These are phyloP conservation scores for Tolypocladium pustulatum DNA, from an alignment of 2,329 filamentous ascomycete species.

Conservation along the genomic window DNA sequence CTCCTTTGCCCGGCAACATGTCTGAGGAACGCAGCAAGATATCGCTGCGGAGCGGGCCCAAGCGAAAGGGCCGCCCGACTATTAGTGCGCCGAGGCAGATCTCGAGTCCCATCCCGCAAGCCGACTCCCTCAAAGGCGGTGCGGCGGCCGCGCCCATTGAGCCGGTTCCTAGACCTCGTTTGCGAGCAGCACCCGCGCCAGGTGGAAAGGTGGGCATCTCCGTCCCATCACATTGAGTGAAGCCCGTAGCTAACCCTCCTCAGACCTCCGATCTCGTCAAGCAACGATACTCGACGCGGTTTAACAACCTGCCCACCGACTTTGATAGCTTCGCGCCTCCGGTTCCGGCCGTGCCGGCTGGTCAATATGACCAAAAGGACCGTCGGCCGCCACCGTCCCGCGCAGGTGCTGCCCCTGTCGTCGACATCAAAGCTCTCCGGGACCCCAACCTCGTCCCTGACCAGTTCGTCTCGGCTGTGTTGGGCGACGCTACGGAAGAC, in stretches of 20 bases:
- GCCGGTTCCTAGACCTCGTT: slow-evolving; percentile 25
- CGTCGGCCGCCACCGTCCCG: slow-evolving; percentile 44
- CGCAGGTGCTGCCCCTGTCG: slow-evolving; percentile 46
- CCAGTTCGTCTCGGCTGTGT: slow-evolving; percentile 62
- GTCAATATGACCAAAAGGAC: slow-evolving; percentile 45
- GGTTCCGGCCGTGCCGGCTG: slow-evolving; percentile 56
- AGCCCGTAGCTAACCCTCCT: slow-evolving; percentile 8
- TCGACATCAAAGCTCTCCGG: slow-evolving; percentile 68
- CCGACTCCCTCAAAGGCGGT: slow-evolving; percentile 25
- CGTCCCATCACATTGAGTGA: background rate
- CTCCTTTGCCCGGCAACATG: slow-evolving; percentile 28
- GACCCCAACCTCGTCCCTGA: slow-evolving; percentile 74
- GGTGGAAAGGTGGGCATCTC: slow-evolving; percentile 40
- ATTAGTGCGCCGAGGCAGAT: slow-evolving; percentile 56
- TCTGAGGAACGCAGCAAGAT: slow-evolving; percentile 52
- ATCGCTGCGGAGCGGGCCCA: slow-evolving; percentile 50
- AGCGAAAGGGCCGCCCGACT: slow-evolving; percentile 48
- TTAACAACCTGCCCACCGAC: slow-evolving; percentile 65
- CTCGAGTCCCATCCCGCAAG: slow-evolving; percentile 46
- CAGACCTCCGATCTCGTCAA: slow-evolving; percentile 80
- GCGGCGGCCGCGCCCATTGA: slow-evolving; percentile 10
- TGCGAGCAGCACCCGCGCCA: slow-evolving; percentile 37
- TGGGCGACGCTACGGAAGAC: slow-evolving; percentile 77
- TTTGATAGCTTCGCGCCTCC: slow-evolving; percentile 60
- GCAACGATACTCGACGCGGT: slow-evolving; percentile 84